Evolutionary conservation across 164 flowering plant species (phyloP), one percentile per base, ranked within the genome.

Genomic region (Tetracentron sinense): DNA sequence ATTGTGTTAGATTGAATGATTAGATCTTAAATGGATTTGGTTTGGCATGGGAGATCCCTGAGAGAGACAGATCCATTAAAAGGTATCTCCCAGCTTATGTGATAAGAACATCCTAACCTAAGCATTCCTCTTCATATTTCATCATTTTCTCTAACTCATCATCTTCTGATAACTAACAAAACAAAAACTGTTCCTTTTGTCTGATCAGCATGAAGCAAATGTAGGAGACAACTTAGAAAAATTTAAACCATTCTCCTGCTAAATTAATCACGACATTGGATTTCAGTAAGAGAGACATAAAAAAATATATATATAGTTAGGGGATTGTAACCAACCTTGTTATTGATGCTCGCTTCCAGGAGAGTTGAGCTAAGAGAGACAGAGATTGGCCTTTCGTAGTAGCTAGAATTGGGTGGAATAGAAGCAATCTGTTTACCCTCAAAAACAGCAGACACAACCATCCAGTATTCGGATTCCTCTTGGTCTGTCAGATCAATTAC

Each of bases 401-500:
- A 54, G 62, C 66, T 69, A 12, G 74, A 63, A 59, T 58, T 54
- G 20, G 78, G 68, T 65, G 76, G 49, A 49, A 65, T 50, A 49
- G 81, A 65, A 57, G 79, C 63, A 67, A 83, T 68, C 25, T 82
- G 77, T 71, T 77, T 87, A 22, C 92, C 98, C 68, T 93, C 96
- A 60, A 82, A 79, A 65, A 93, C 81, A 65, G 92, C 85, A 62
- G 93, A 84, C 16, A 93, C 78, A 63, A 82, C 87, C 63, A 61
- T 74, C 92, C 92, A 73, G 69, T 93, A 93, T 63, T 84, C 88
- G 28, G 76, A 70, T 78, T 87, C 94, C 74, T 93, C 98, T 59
- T 85, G 69, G 57, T 85, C 90, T 42, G 96, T 85, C 47, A 93
- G 78, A 68, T 90, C 83, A 74, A 90, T 87, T 25, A 93, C 73